These are phyloP conservation scores for Phyllosticta citrichinensis DNA, from an alignment of 2,329 filamentous ascomycete species.

Conservation along the genomic window DNA sequence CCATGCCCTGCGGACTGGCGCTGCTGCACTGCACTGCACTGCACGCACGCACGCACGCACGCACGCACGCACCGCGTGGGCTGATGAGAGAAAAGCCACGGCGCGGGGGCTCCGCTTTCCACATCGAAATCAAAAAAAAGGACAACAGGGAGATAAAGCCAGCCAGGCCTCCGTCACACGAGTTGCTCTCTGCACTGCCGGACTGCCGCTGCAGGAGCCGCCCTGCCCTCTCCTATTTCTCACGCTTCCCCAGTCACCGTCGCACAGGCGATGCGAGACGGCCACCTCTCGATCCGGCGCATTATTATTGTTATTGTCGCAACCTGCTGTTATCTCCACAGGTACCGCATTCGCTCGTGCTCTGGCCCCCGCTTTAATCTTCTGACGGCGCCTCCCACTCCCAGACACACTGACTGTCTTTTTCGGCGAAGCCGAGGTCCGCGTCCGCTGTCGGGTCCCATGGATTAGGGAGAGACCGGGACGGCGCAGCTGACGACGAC, in stretches of 20 bases:
- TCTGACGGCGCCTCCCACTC: background rate
- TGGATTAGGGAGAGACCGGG: too few species aligned
- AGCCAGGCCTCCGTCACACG: background rate
- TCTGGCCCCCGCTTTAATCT: conserved; percentile 7
- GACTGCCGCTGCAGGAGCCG: background rate
- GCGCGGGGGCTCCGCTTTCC: background rate
- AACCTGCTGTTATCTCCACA: conserved; percentile 9
- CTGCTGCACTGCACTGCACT: too few species aligned
- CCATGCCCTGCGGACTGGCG: too few species aligned
- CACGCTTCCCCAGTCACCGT: background rate
- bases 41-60: too few species aligned
- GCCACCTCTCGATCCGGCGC: conserved; percentile 6
- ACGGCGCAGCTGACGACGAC: background rate
- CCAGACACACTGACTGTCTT: background rate
- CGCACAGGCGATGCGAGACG: conserved; percentile 5
- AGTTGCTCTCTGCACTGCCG: background rate
- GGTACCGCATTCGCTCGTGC: conserved; percentile 9
- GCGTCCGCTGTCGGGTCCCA: background rate
- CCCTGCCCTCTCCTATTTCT: conserved; percentile 1
- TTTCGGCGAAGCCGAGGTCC: conserved; percentile 7
- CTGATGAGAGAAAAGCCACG: background rate
- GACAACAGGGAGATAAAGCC: background rate
- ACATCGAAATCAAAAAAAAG: background rate
- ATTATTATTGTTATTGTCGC: conserved; percentile 4
- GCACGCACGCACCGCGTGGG: too few species aligned